Evolutionary conservation across 257 asterid genomes (phyloP).

Genomic region (Jacaranda copaia): DNA sequence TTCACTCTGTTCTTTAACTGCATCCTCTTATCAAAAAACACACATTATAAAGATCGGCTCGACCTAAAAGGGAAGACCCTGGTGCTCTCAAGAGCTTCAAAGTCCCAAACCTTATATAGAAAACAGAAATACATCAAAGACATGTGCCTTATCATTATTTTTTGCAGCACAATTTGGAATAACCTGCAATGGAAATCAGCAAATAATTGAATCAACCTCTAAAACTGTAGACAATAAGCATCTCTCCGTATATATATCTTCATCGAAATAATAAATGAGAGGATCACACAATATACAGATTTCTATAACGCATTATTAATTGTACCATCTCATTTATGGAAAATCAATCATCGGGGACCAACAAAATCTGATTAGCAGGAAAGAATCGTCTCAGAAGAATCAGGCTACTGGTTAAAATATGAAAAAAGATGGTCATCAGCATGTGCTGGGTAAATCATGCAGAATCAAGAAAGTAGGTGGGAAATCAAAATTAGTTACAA

Average conservation of each 20-base stretch:
- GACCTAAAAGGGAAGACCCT: slow-evolving; percentile 23
- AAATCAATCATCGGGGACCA: slow-evolving; percentile 32
- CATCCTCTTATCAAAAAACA: slow-evolving; percentile 25
- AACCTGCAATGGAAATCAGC: slow-evolving; percentile 37
- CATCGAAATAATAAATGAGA: not conserved
- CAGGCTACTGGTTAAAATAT: slow-evolving; percentile 16
- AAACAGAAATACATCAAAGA: slow-evolving; percentile 35
- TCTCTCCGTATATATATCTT: no score
- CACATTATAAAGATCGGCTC: slow-evolving; percentile 44
- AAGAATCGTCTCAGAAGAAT: slow-evolving; percentile 43
- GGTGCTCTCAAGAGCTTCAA: slow-evolving; percentile 37
- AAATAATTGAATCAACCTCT: no score
- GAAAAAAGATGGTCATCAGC: slow-evolving; percentile 24
- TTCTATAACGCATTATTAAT: slow-evolving; percentile 20
- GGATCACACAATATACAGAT: slow-evolving; percentile 16
- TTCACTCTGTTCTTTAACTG: slow-evolving; percentile 25
- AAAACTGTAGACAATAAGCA: no score
- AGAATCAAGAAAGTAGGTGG: slow-evolving; percentile 25
- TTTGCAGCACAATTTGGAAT: slow-evolving; percentile 52
- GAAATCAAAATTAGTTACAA: not conserved
- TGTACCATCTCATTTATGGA: slow-evolving; percentile 6
- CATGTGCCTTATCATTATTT: slow-evolving; percentile 37
- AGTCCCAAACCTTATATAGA: slow-evolving; percentile 49
- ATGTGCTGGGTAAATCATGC: slow-evolving; percentile 34
- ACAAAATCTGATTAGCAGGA: slow-evolving; percentile 44